These are phyloP conservation scores for Davidsoniella eucalypti DNA, from an alignment of 2,329 filamentous ascomycete genomes.

Conservation along the genomic window DNA sequence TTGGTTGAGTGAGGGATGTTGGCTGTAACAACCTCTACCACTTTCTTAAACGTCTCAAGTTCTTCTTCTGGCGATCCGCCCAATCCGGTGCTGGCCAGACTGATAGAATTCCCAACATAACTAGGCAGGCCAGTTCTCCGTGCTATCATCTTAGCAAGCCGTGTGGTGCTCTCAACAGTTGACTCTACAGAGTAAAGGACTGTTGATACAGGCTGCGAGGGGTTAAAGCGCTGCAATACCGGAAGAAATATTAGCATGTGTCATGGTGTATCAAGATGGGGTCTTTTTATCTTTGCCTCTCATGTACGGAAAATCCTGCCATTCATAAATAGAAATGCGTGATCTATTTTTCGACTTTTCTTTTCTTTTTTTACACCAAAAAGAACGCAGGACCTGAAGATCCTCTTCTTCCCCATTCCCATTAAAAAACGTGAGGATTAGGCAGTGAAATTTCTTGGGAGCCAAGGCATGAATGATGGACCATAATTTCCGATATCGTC, in stretches of 20 bases:
- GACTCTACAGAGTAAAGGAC: constrained; percentile 59
- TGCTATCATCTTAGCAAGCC: constrained; percentile 71
- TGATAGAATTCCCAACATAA: constrained; percentile 85
- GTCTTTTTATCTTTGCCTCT: no score
- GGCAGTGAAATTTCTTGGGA: no score
- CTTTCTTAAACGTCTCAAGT: constrained; percentile 67
- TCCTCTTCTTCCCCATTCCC: no score
- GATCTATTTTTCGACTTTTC: no score
- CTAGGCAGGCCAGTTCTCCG: constrained; percentile 54
- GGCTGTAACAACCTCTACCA: constrained; percentile 48
- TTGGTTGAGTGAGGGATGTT: constrained; percentile 15
- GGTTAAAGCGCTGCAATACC: constrained; percentile 29
- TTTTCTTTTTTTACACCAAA: no score
- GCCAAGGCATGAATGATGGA: no score
- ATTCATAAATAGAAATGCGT: no score
- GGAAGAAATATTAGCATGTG: neutral
- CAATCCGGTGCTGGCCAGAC: constrained; percentile 54
- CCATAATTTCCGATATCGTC: no score
- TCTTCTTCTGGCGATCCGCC: constrained; percentile 82
- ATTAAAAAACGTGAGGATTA: no score
- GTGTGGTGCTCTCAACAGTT: constrained; percentile 72
- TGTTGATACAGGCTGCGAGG: constrained; percentile 54
- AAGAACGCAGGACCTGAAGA: no score
- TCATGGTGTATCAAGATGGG: no score
- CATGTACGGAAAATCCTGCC: no score